Evolutionary conservation across 2,329 filamentous ascomycete genomes (phyloP).

Genomic region (Trichoderma sp.): DNA sequence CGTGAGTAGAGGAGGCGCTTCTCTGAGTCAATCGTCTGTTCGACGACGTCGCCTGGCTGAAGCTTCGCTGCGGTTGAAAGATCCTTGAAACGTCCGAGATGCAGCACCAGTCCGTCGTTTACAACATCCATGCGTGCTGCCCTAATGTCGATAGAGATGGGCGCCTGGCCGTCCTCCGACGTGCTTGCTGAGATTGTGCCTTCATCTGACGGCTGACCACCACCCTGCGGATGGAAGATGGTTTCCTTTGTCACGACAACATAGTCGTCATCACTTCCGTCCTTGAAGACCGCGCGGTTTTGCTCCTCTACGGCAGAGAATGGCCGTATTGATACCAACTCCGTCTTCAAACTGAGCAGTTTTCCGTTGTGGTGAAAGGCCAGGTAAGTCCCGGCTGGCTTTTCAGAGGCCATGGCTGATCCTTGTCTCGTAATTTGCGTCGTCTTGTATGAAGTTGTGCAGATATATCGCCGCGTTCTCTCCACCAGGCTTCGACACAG

Average conservation of each 20-base stretch:
- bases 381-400: constrained; percentile 36
- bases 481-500: background rate
- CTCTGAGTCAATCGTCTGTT: constrained; percentile 57
- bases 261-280: constrained; percentile 47
- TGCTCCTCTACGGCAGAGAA: constrained; percentile 49
- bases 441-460: background rate
- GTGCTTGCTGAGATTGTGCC: constrained; percentile 53
- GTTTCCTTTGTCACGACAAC: constrained; percentile 61
- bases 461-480: background rate
- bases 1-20: constrained; percentile 63
- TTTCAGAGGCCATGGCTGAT: background rate
- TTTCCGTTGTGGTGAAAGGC: constrained; percentile 45
- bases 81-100: constrained; percentile 58
- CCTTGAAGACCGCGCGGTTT: constrained; percentile 58
- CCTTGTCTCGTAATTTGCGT: background rate
- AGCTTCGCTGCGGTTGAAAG: constrained; percentile 33
- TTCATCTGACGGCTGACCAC: constrained; percentile 67
- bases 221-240: constrained; percentile 74
- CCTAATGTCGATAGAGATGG: constrained; percentile 43
- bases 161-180: background rate
- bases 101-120: constrained; percentile 56
- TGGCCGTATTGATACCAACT: constrained; percentile 46
- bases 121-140: constrained; percentile 55
- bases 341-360: constrained; percentile 42
- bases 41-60: constrained; percentile 33